Conservation (phyloP, 164 flowering plant genomes). For the Liriodendron chinense region DNA sequence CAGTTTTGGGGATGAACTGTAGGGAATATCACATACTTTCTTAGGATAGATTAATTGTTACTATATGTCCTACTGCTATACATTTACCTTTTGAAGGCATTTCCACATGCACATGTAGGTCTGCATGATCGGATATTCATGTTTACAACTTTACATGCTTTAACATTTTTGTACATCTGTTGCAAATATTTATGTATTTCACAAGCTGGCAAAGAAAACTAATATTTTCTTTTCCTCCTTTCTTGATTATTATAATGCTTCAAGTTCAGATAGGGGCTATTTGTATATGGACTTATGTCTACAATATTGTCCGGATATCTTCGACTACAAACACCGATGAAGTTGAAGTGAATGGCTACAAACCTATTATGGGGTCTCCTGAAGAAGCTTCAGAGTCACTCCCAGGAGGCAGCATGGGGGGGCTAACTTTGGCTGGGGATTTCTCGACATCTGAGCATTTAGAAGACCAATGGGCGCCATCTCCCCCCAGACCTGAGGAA, state of each 20-base stretch:
- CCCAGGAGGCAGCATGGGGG: conserved; percentile 20
- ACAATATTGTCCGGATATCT: conserved; percentile 47
- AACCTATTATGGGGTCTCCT: conserved; percentile 4
- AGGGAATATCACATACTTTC: too few relatives aligned
- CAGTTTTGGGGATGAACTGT: too few relatives aligned
- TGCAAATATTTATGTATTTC: not conserved
- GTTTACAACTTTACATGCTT: not conserved
- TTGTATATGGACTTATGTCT: conserved; percentile 71
- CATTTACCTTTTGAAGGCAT: not conserved
- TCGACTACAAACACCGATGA: conserved; percentile 21
- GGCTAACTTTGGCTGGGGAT: conserved; percentile 25
- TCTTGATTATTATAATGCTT: conserved; percentile 3
- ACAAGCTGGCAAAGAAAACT: not conserved
- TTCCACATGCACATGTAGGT: not conserved
- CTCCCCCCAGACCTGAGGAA: conserved; percentile 11
- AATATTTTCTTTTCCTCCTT: not conserved
- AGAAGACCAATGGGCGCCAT: conserved; percentile 6
- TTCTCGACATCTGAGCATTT: conserved; percentile 12
- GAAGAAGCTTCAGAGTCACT: conserved; percentile 23
- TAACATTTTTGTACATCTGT: not conserved
- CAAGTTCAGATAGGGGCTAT: conserved; percentile 72
- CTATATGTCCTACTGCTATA: not conserved
- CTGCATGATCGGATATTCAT: not conserved
- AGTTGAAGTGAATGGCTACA: conserved; percentile 4
- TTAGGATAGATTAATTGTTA: too few relatives aligned